These are phyloP conservation scores for Laetiporus sulphureus DNA, from an alignment of 1,284 basidiomycete species.

Conservation along the genomic window DNA sequence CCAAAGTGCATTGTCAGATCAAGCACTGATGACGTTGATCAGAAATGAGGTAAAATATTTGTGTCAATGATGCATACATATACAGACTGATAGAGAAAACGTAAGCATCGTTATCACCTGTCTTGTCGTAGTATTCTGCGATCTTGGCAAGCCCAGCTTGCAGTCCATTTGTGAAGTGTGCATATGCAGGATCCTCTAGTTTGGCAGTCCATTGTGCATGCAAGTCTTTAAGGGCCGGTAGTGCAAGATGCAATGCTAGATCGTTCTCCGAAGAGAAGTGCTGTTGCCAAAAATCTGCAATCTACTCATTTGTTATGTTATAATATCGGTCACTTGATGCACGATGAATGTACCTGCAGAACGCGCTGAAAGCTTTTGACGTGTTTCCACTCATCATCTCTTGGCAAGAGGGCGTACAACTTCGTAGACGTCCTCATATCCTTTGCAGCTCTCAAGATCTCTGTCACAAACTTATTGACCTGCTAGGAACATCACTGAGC, in stretches of 20 bases:
- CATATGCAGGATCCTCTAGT: constrained; percentile 15
- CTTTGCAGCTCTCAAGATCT: not conserved
- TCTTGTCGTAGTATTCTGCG: constrained; percentile 14
- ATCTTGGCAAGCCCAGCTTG: constrained; percentile 12
- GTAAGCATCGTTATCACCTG: constrained; percentile 9
- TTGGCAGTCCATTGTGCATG: too few relatives aligned
- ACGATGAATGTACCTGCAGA: too few relatives aligned
- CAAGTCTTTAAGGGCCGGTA: constrained; percentile 32
- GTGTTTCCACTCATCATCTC: too few relatives aligned
- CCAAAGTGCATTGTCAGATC: constrained; percentile 2
- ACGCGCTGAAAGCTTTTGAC: too few relatives aligned
- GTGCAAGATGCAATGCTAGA: constrained; percentile 24
- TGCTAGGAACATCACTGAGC: constrained; percentile 16
- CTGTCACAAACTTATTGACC: constrained; percentile 3
- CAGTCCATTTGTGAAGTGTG: constrained; percentile 2
- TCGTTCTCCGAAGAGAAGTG: not conserved
- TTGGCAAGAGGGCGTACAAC: too few relatives aligned
- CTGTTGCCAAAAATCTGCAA: not conserved
- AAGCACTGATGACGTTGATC: constrained; percentile 10
- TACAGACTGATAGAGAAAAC: constrained; percentile 12
- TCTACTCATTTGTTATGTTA: not conserved
- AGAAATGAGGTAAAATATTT: not conserved
- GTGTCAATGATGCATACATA: too few relatives aligned
- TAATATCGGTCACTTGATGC: not conserved
- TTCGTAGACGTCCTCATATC: too few relatives aligned